Evolutionary conservation across 306 rosid genomes (phyloP).

Genomic region (Begonia loranthoides): DNA sequence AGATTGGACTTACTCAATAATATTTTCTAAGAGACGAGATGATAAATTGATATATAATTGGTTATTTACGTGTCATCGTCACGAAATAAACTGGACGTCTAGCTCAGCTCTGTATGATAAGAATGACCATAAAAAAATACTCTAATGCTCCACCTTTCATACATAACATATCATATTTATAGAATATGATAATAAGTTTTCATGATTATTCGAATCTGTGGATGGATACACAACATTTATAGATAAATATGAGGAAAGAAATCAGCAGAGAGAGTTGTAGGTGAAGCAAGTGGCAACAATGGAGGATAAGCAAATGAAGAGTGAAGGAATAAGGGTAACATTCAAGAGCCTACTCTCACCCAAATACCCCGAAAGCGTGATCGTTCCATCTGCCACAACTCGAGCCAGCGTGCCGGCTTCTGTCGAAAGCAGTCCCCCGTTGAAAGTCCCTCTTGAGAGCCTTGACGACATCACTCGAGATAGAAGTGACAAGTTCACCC

Average conservation of each 20-base stretch:
- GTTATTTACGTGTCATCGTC: too few relatives aligned
- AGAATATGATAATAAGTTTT: too few relatives aligned
- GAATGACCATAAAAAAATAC: too few relatives aligned
- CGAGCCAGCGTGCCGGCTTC: slow-evolving; percentile 78
- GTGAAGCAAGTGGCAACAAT: slow-evolving; percentile 52
- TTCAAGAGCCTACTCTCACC: slow-evolving; percentile 47
- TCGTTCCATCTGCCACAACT: slow-evolving; percentile 69
- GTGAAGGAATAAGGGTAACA: slow-evolving; percentile 48
- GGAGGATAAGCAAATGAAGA: slow-evolving; percentile 53
- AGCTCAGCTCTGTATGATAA: too few relatives aligned
- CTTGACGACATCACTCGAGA: slow-evolving; percentile 67
- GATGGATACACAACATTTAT: too few relatives aligned
- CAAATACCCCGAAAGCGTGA: slow-evolving; percentile 45
- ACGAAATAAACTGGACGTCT: too few relatives aligned
- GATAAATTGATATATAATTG: too few relatives aligned
- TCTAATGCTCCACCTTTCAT: too few relatives aligned
- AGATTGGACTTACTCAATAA: too few relatives aligned
- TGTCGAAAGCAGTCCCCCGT: slow-evolving; percentile 65
- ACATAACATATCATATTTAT: too few relatives aligned
- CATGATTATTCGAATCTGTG: too few relatives aligned
- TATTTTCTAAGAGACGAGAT: too few relatives aligned
- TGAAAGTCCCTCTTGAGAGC: slow-evolving; percentile 63
- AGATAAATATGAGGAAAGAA: not conserved
- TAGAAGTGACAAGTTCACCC: slow-evolving; percentile 70
- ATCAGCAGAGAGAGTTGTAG: slow-evolving; percentile 68